Evolutionary conservation across 2,329 filamentous ascomycete genomes (phyloP).

Genomic region (Ustilaginoidea virens): DNA sequence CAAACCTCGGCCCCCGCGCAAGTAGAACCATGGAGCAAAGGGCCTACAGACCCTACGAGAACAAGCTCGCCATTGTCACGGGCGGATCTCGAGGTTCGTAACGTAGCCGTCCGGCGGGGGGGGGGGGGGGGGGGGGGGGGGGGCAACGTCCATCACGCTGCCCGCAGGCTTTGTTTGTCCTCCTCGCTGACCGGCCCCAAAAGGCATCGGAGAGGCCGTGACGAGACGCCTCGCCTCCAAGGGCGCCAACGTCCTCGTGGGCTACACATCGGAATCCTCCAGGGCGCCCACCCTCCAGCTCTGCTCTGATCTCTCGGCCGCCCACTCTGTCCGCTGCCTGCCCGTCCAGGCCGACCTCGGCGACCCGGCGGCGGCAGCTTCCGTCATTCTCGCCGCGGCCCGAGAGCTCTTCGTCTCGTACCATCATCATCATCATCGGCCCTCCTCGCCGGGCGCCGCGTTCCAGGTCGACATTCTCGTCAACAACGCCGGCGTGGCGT

Average conservation of each 20-base stretch:
- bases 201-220: constrained; percentile 40
- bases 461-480: constrained; percentile 59
- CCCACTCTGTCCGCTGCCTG: constrained; percentile 21
- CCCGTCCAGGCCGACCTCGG: constrained; percentile 16
- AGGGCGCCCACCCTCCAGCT: constrained; percentile 29
- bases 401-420: constrained; percentile 12
- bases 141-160: too few species aligned
- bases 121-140: too few species aligned
- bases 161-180: too few species aligned
- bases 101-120: not conserved
- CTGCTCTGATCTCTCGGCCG: constrained; percentile 26
- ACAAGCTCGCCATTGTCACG: constrained; percentile 18
- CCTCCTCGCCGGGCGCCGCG: constrained; percentile 3
- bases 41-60: constrained; percentile 15
- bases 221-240: constrained; percentile 42
- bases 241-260: constrained; percentile 42
- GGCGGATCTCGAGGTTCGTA: constrained; percentile 18
- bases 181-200: not conserved
- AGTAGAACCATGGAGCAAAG: too few species aligned
- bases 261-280: constrained; percentile 43
- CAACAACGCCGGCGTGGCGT: constrained; percentile 67
- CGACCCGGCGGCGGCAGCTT: constrained; percentile 10
- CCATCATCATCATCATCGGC: too few species aligned
- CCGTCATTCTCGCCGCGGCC: constrained; percentile 16
- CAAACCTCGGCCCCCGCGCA: too few species aligned